Percentiles rank a stretch among this genome's conserved stretches.
phyloP scores from a whole-genome alignment of 2,329 filamentous ascomycete genomes.

The Sporothrix brasiliensis region DNA sequence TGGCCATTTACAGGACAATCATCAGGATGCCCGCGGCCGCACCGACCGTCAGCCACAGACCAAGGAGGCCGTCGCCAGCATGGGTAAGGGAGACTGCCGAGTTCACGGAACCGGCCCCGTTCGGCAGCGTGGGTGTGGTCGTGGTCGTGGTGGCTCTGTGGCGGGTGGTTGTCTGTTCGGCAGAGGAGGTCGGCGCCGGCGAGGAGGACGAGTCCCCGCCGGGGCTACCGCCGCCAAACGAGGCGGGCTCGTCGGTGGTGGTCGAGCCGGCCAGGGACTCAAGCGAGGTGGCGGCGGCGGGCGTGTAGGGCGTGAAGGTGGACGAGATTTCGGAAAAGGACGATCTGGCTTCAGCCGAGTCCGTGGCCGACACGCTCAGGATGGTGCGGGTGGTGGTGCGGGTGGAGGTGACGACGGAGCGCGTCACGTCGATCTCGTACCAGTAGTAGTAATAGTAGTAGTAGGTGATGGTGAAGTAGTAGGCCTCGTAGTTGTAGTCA shows the following conservation, averaged over 20 bases:
- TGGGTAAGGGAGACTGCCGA: background rate
- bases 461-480: constrained; percentile 39
- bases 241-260: background rate
- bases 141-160: background rate
- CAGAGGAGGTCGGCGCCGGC: background rate
- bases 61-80: background rate
- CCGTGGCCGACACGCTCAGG: constrained; percentile 37
- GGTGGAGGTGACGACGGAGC: constrained; percentile 37
- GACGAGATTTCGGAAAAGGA: constrained; percentile 35
- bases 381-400: constrained; percentile 32
- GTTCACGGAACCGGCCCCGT: background rate
- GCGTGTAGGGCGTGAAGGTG: constrained; percentile 36
- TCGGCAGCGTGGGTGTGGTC: background rate
- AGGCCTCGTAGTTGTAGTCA: constrained; percentile 32
- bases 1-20: constrained; percentile 20
- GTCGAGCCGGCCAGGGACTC: constrained; percentile 37
- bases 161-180: background rate
- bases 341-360: constrained; percentile 33
- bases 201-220: background rate
- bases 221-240: constrained; percentile 12
- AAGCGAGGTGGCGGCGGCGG: constrained; percentile 38
- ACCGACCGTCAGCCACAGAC: background rate
- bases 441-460: constrained; percentile 40
- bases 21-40: constrained; percentile 23
- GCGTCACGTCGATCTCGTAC: constrained; percentile 35